Conservation (phyloP, 169 alveolate species). For the Neospora caninum region DNA sequence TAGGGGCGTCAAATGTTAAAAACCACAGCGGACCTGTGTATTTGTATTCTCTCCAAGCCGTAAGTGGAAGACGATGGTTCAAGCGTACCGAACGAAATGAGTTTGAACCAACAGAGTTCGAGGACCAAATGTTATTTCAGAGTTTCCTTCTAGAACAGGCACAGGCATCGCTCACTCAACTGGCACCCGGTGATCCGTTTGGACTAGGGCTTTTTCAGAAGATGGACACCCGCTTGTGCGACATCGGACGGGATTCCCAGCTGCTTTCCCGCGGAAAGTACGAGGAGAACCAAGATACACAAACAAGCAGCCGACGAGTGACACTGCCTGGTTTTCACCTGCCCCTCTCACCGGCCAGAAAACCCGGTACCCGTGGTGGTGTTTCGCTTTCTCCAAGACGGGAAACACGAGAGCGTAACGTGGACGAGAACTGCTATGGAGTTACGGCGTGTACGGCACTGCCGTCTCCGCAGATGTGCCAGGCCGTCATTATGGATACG, state of each 20-base stretch:
- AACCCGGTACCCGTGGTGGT: too few relatives aligned
- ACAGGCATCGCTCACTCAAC: not conserved
- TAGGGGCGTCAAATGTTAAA: not conserved
- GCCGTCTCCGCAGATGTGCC: constrained; percentile 14
- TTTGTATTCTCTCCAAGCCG: constrained; percentile 63
- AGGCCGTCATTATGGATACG: not conserved
- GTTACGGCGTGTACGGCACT: not conserved
- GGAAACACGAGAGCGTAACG: too few relatives aligned
- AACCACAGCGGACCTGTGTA: constrained; percentile 64
- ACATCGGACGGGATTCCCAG: too few relatives aligned
- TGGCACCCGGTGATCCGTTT: not conserved
- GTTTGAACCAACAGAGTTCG: constrained; percentile 7
- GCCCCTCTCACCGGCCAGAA: too few relatives aligned
- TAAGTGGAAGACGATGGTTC: constrained; percentile 68
- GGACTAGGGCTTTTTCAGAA: not conserved
- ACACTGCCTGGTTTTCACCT: too few relatives aligned
- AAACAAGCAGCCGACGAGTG: too few relatives aligned
- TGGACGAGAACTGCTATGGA: not conserved
- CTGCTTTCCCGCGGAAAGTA: too few relatives aligned
- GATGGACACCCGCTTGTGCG: too few relatives aligned
- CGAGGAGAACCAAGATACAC: too few relatives aligned
- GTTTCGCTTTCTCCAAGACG: too few relatives aligned
- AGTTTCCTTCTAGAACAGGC: not conserved
- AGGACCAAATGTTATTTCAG: not conserved
- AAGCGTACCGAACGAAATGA: not conserved